phyloP scores from a whole-genome alignment of 352 stramenopile genomes.

The Thalassiosira tumida region DNA sequence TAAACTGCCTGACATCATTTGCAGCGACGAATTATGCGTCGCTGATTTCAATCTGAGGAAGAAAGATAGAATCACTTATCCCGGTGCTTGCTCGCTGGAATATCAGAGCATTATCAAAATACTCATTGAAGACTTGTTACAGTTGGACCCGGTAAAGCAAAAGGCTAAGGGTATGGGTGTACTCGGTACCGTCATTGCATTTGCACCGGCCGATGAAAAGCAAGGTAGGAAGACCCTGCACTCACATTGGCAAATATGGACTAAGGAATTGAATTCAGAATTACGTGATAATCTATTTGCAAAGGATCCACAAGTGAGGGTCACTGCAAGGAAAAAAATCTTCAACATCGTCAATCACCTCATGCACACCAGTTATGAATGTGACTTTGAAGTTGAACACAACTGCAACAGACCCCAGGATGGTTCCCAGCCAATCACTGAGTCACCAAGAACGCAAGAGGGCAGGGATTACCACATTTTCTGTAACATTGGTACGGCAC shows the following conservation, averaged over 20 bases:
- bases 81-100: constrained; percentile 50
- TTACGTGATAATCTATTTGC: constrained; percentile 5
- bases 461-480: background rate
- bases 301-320: background rate
- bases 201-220: constrained; percentile 31
- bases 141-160: constrained; percentile 44
- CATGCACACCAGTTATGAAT: constrained; percentile 32
- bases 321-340: constrained; percentile 13
- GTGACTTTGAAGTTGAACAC: constrained; percentile 26
- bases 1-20: background rate
- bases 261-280: constrained; percentile 12
- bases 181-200: constrained; percentile 38
- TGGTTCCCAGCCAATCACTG: no score
- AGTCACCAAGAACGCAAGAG: background rate
- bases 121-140: constrained; percentile 23
- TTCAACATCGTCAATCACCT: constrained; percentile 7
- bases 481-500: background rate
- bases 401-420: no score
- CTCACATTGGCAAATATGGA: constrained; percentile 50
- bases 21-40: constrained; percentile 10
- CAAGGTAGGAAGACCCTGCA: constrained; percentile 51
- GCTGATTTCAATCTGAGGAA: constrained; percentile 30
- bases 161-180: constrained; percentile 11
- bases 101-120: constrained; percentile 45
- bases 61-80: constrained; percentile 22